phyloP scores from a whole-genome alignment of 257 asterid genomes.

The Solanum dulcamara region DNA sequence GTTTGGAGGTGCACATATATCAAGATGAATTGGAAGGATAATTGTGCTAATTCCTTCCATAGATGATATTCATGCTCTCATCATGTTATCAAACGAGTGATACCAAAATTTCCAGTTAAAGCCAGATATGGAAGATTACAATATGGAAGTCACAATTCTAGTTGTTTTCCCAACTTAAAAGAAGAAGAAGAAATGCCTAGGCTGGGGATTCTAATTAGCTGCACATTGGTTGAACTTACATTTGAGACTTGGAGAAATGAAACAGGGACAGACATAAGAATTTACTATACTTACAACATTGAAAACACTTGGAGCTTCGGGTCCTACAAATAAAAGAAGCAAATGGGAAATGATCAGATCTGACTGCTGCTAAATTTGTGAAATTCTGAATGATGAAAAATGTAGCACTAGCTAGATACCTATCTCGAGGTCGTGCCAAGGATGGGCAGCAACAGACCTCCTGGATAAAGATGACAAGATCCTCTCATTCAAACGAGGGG shows the following conservation, averaged over 20 bases:
- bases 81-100: not conserved
- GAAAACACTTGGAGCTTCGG: constrained; percentile 15
- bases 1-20: not conserved
- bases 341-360: not conserved
- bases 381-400: not conserved
- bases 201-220: not conserved
- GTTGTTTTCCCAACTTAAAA: not conserved
- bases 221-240: not conserved
- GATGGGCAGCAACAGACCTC: constrained; percentile 25
- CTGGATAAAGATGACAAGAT: constrained; percentile 17
- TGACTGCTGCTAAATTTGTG: not conserved
- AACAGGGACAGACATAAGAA: not conserved
- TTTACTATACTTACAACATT: constrained; percentile 9
- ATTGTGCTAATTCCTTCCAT: not conserved
- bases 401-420: not conserved
- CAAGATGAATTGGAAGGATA: not conserved
- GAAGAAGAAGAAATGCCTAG: not conserved
- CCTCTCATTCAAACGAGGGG: constrained; percentile 18
- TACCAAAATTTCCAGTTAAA: not conserved
- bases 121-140: not conserved
- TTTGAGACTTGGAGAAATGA: not conserved
- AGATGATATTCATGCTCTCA: not conserved
- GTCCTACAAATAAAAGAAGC: constrained; percentile 7
- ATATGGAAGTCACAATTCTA: not conserved
- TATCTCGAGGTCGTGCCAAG: constrained; percentile 23